phyloP scores from a whole-genome alignment of 2,329 filamentous ascomycete genomes.

The Calonectria montana region DNA sequence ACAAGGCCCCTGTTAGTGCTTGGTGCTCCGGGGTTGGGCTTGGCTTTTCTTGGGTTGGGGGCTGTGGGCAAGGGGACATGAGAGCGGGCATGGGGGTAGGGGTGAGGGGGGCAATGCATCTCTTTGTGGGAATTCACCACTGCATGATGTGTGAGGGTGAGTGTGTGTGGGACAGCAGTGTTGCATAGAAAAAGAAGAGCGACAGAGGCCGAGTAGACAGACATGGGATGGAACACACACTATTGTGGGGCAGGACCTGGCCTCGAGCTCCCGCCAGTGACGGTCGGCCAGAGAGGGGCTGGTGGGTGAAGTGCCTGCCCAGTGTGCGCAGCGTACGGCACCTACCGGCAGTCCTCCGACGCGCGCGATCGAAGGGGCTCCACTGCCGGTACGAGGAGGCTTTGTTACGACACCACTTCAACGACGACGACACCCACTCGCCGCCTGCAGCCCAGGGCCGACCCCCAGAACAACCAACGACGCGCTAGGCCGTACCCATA shows the following conservation, averaged over 20 bases:
- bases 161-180: conserved; percentile 4
- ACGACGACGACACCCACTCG: conserved; percentile 8
- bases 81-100: background rate
- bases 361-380: conserved; percentile 18
- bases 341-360: conserved; percentile 24
- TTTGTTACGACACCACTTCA: conserved; percentile 13
- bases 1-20: background rate
- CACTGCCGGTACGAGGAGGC: conserved; percentile 20
- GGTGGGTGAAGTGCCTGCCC: conserved; percentile 2
- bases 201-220: background rate
- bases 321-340: conserved; percentile 14
- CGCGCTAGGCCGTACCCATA: conserved; percentile 10
- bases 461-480: conserved; percentile 7
- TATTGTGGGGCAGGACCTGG: conserved; percentile 2
- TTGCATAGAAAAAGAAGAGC: conserved; percentile 8
- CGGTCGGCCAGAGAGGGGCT: background rate
- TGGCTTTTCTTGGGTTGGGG: background rate
- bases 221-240: conserved; percentile 11
- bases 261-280: conserved; percentile 7
- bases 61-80: conserved; percentile 16
- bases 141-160: conserved; percentile 8
- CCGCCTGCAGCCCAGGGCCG: background rate
- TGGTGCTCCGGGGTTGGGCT: conserved; percentile 4
- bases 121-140: background rate
- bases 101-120: conserved; percentile 4